Evolutionary conservation across 352 stramenopile species (phyloP).

Genomic region (Peronospora belbahrii): DNA sequence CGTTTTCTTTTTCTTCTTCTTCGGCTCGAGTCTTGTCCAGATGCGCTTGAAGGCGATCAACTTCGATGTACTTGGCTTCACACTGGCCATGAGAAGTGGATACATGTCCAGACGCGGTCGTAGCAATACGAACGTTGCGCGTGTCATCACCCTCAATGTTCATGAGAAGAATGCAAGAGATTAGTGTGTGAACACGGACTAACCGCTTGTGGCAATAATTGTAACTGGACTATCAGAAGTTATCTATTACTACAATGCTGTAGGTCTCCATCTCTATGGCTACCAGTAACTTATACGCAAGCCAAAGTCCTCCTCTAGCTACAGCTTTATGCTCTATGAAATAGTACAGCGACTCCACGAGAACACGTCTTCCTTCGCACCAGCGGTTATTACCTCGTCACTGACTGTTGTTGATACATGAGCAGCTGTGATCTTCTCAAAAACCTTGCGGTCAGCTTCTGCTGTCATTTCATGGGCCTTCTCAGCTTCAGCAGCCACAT

Average conservation of each 20-base stretch:
- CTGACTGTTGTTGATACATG: constrained; percentile 5
- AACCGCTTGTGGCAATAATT: too few relatives aligned
- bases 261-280: background rate
- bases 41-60: constrained; percentile 17
- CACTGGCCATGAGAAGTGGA: constrained; percentile 10
- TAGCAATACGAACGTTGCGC: background rate
- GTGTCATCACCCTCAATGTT: constrained; percentile 21
- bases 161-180: constrained; percentile 9
- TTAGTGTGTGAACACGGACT: too few relatives aligned
- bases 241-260: constrained; percentile 22
- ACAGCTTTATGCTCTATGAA: constrained; percentile 31
- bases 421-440: constrained; percentile 21
- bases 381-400: background rate
- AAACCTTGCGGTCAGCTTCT: constrained; percentile 26
- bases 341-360: constrained; percentile 55
- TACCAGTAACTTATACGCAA: constrained; percentile 5
- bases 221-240: constrained; percentile 6
- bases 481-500: constrained; percentile 26
- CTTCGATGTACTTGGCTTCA: constrained; percentile 14
- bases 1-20: too few relatives aligned
- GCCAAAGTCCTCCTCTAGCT: constrained; percentile 21
- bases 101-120: background rate
- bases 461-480: constrained; percentile 24
- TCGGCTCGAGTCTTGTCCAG: constrained; percentile 14
- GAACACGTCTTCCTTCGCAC: constrained; percentile 16